Evolutionary conservation across 1,284 basidiomycete species (phyloP).

Genomic region (Apiotrichum porosum): DNA sequence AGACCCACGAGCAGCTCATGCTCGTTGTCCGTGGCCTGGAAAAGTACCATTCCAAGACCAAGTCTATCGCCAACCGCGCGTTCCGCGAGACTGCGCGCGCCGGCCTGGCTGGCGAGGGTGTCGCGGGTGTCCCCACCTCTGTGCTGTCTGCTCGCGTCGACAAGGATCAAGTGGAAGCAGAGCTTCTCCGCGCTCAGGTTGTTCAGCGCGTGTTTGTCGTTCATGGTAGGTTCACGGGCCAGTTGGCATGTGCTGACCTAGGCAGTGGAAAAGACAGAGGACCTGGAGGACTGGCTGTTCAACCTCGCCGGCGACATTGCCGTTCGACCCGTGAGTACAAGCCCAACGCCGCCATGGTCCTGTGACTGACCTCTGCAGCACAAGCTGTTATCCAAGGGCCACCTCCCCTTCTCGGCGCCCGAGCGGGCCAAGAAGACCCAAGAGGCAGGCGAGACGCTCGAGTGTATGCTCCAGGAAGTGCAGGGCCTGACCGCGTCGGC

Average conservation of each 20-base stretch:
- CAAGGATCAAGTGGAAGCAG: slow-evolving; percentile 39
- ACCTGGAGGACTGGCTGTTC: slow-evolving; percentile 46
- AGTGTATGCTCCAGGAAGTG: slow-evolving; percentile 47
- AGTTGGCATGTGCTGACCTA: background rate
- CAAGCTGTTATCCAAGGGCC: slow-evolving; percentile 45
- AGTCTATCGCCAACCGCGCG: slow-evolving; percentile 28
- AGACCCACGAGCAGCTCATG: slow-evolving; percentile 29
- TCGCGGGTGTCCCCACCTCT: background rate
- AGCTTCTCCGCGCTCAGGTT: slow-evolving; percentile 42
- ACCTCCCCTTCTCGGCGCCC: slow-evolving; percentile 42
- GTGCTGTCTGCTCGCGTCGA: slow-evolving; percentile 11
- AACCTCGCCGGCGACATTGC: slow-evolving; percentile 47
- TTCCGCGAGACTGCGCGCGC: slow-evolving; percentile 37
- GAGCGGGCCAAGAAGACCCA: slow-evolving; percentile 24
- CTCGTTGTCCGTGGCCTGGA: slow-evolving; percentile 44
- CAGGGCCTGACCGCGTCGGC: slow-evolving; percentile 43
- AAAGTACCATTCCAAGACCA: slow-evolving; percentile 38
- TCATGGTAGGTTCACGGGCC: slow-evolving; percentile 35
- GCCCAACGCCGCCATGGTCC: background rate
- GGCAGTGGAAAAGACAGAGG: slow-evolving; percentile 45
- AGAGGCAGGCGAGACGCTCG: slow-evolving; percentile 28
- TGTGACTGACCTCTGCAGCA: slow-evolving; percentile 17
- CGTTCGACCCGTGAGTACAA: slow-evolving; percentile 43
- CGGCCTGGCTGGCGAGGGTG: slow-evolving; percentile 9
- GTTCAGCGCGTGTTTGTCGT: slow-evolving; percentile 37